Evolutionary conservation across 306 rosid genomes (phyloP).

Genomic region (Morella rubra): DNA sequence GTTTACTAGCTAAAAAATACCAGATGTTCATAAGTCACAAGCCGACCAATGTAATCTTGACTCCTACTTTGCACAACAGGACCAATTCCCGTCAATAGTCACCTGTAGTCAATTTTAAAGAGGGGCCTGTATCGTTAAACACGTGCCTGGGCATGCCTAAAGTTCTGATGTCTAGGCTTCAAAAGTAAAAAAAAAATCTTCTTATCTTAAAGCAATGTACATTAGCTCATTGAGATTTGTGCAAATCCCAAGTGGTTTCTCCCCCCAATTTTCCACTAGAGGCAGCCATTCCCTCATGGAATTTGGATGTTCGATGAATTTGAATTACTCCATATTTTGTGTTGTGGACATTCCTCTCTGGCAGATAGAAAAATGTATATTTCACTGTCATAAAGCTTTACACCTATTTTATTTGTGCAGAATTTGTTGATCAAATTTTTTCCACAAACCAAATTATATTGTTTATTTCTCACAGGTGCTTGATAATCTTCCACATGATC

Average conservation of each 20-base stretch:
- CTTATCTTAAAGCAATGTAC: background rate
- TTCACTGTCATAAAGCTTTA: background rate
- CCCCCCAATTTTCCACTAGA: too few species aligned
- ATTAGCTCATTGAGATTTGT: background rate
- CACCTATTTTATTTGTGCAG: background rate
- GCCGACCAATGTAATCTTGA: too few species aligned
- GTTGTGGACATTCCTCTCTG: background rate
- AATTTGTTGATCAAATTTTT: slow-evolving; percentile 15
- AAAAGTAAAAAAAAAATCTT: background rate
- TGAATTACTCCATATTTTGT: too few species aligned
- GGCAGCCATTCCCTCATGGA: too few species aligned
- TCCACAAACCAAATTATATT: slow-evolving; percentile 1
- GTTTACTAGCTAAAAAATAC: background rate
- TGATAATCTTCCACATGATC: slow-evolving; percentile 98
- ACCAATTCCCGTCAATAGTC: background rate
- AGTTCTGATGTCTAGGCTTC: background rate
- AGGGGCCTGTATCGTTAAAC: background rate
- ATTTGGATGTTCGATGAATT: too few species aligned
- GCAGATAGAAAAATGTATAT: background rate
- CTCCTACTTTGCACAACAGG: background rate
- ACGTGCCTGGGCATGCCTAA: background rate
- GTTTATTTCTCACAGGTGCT: slow-evolving; percentile 63
- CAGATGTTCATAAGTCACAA: too few species aligned
- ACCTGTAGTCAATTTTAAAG: background rate
- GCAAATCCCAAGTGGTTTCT: too few species aligned